A percentile compares a stretch with the other conserved stretches of the same genome.
phyloP scores from a whole-genome alignment of 805 yeast genomes.

The Spencermartinsiella europaea region DNA sequence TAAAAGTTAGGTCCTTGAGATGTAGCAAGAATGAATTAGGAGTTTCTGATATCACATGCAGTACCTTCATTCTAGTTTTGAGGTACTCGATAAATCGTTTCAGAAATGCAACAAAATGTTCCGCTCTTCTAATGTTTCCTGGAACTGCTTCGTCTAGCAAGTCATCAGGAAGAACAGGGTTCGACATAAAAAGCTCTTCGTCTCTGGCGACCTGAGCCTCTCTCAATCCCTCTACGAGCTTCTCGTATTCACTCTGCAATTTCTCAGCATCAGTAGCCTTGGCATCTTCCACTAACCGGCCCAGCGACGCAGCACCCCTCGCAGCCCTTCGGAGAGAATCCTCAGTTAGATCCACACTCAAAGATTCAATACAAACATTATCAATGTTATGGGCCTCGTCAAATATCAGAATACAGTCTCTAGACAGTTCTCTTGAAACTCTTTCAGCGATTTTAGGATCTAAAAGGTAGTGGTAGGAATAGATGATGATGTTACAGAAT shows the following conservation, averaged over 20 bases:
- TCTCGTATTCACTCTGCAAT: conserved; percentile 85
- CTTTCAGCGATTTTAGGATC: conserved; percentile 97
- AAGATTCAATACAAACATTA: conserved; percentile 95
- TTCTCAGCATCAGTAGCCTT: conserved; percentile 76
- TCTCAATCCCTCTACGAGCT: conserved; percentile 81
- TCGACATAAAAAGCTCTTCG: conserved; percentile 70
- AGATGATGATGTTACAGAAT: conserved; percentile 82
- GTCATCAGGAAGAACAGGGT: conserved; percentile 83
- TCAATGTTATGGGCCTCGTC: conserved; percentile 99
- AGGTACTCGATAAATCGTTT: conserved; percentile 90
- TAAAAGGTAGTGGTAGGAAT: conserved; percentile 90
- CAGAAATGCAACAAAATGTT: conserved; percentile 90
- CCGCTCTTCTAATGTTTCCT: conserved; percentile 95
- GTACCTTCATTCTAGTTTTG: conserved; percentile 94
- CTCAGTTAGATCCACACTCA: conserved; percentile 87
- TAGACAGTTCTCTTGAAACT: conserved; percentile 85
- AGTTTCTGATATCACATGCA: conserved; percentile 97
- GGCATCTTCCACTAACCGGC: conserved; percentile 79
- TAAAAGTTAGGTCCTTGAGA: conserved; percentile 85
- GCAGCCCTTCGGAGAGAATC: conserved; percentile 83
- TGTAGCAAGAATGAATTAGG: conserved; percentile 91
- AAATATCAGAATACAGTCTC: conserved; percentile 89
- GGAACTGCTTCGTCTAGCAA: conserved; percentile 90
- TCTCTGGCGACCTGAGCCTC: conserved; percentile 64
- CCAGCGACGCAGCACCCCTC: conserved; percentile 74